A percentile compares a stretch with the other conserved stretches of the same genome.
phyloP scores from a whole-genome alignment of 179 eudicot genomes.

The Sideroxylon spinosum region DNA sequence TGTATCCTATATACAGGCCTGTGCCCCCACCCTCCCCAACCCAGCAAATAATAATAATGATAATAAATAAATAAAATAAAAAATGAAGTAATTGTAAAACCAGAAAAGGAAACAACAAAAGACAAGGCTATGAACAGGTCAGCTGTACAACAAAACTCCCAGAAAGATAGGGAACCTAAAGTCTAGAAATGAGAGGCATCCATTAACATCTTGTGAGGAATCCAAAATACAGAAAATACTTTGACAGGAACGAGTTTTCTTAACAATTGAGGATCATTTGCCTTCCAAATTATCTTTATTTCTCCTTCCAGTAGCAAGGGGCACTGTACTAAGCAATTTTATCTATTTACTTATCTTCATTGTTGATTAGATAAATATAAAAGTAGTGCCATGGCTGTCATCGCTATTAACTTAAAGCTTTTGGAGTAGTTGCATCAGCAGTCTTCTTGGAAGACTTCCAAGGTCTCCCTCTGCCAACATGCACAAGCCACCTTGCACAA shows the following conservation, averaged over 20 bases:
- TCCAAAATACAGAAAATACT: not conserved
- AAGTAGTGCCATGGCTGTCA: not conserved
- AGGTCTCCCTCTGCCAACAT: not conserved
- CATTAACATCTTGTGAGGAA: not conserved
- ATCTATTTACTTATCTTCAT: not conserved
- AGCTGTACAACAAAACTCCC: not conserved
- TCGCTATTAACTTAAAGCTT: not conserved
- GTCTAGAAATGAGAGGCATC: not conserved
- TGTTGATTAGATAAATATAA: not conserved
- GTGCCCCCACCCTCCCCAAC: not conserved
- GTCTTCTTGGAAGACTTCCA: not conserved
- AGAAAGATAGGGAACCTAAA: not conserved
- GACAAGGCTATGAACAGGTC: not conserved
- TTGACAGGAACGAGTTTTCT: not conserved
- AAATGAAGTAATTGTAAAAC: not conserved
- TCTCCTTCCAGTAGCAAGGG: not conserved
- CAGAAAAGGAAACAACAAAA: not conserved
- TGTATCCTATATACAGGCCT: not conserved
- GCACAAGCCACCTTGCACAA: not conserved
- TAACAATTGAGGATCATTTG: not conserved
- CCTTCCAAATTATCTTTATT: not conserved
- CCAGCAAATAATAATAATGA: too few relatives aligned
- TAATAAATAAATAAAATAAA: too few relatives aligned
- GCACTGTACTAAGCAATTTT: not conserved
- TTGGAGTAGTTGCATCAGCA: not conserved